Evolutionary conservation across 768 basidiomycete genomes (phyloP).

Genomic region (Lactarius sp.): DNA sequence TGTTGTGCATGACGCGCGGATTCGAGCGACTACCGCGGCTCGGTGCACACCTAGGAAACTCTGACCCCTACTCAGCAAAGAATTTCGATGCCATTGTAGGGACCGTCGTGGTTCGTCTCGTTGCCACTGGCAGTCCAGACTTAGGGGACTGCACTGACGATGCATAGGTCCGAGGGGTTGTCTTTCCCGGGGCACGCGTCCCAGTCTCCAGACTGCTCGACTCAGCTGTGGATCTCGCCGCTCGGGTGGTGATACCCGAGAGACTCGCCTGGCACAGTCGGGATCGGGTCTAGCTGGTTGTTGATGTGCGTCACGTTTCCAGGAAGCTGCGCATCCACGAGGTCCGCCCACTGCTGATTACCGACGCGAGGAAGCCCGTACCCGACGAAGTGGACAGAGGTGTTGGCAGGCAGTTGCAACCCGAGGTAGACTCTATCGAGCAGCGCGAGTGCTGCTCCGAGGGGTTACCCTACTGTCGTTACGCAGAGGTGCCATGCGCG

Average conservation of each 20-base stretch:
- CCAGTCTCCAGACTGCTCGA: slow-evolving; percentile 34
- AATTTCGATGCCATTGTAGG: not conserved
- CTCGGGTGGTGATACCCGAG: slow-evolving; percentile 35
- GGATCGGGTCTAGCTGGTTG: slow-evolving; percentile 36
- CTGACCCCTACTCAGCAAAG: not conserved
- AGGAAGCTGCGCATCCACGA: too few relatives aligned
- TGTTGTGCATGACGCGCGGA: too few relatives aligned
- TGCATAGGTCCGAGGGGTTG: not conserved
- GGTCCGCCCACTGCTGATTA: slow-evolving; percentile 34
- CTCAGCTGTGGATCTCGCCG: slow-evolving; percentile 48
- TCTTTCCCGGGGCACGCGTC: slow-evolving; percentile 39
- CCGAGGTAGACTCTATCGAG: slow-evolving; percentile 31
- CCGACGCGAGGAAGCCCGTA: slow-evolving; percentile 47
- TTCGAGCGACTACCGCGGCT: too few relatives aligned
- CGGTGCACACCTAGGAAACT: too few relatives aligned
- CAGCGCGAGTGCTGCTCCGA: slow-evolving; percentile 31
- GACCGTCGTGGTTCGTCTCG: not conserved
- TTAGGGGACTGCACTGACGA: not conserved
- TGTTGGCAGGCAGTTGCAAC: slow-evolving; percentile 28
- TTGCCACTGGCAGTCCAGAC: not conserved
- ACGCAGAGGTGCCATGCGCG: slow-evolving; percentile 38
- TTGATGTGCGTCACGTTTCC: slow-evolving; percentile 32
- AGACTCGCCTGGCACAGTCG: slow-evolving; percentile 45
- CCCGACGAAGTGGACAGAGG: slow-evolving; percentile 36
- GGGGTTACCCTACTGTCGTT: slow-evolving; percentile 33